These are phyloP conservation scores for Tubosaeta brunneosetosa DNA, from an alignment of 768 basidiomycete species.

Conservation along the genomic window DNA sequence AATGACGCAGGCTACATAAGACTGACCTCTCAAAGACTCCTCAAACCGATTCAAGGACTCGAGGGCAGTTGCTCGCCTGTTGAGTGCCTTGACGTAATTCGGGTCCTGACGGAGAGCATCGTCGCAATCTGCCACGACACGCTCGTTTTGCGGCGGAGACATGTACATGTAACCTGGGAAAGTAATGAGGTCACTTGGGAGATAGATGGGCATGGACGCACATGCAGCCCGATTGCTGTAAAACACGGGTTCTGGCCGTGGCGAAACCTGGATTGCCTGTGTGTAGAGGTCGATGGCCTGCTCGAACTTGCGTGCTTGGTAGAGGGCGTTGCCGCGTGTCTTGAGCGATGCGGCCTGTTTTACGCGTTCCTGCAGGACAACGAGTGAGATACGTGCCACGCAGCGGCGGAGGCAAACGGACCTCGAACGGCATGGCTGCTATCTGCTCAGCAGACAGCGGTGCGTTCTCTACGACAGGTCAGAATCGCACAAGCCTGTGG, in stretches of 20 bases:
- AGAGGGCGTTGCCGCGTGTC: slow-evolving; percentile 66
- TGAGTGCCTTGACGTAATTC: slow-evolving; percentile 85
- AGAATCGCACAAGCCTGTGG: neutral
- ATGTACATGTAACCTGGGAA: slow-evolving; percentile 84
- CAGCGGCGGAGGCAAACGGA: slow-evolving; percentile 18
- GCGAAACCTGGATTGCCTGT: slow-evolving; percentile 67
- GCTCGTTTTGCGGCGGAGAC: slow-evolving; percentile 75
- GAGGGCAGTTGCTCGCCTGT: slow-evolving; percentile 81
- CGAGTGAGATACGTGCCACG: slow-evolving; percentile 6
- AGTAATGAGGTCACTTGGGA: neutral
- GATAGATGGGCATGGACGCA: slow-evolving; percentile 31
- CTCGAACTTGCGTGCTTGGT: slow-evolving; percentile 56
- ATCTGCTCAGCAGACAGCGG: slow-evolving; percentile 53
- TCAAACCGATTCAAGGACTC: slow-evolving; percentile 72
- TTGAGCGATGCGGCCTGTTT: slow-evolving; percentile 63
- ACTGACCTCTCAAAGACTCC: slow-evolving; percentile 74
- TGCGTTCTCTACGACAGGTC: slow-evolving; percentile 34
- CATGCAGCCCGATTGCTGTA: slow-evolving; percentile 98
- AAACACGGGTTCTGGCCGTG: slow-evolving; percentile 85
- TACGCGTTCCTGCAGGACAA: slow-evolving; percentile 51
- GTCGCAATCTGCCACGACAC: slow-evolving; percentile 85
- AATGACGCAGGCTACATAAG: neutral
- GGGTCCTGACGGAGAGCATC: slow-evolving; percentile 78
- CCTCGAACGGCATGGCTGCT: slow-evolving; percentile 55
- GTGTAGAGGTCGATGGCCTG: slow-evolving; percentile 66